Evolutionary conservation across 1,284 basidiomycete genomes (phyloP).

Genomic region (Anthracocystis setariae): DNA sequence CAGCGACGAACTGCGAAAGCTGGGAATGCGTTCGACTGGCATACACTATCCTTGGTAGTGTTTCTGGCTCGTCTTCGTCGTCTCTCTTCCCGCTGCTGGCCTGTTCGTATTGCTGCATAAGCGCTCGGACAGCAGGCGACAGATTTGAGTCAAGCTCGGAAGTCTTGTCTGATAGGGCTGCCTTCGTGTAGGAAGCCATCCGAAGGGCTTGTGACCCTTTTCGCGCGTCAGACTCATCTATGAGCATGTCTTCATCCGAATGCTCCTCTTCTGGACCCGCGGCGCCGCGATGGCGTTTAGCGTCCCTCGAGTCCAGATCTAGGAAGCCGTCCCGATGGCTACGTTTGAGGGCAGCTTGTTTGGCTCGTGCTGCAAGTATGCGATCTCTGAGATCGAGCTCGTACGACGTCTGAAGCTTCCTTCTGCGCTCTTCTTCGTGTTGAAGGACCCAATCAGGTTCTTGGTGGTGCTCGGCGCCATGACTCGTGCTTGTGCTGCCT

Average conservation of each 20-base stretch:
- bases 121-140: slow-evolving; percentile 79
- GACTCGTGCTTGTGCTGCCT: slow-evolving; percentile 19
- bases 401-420: slow-evolving; percentile 55
- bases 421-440: slow-evolving; percentile 65
- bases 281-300: slow-evolving; percentile 19
- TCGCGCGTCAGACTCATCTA: slow-evolving; percentile 32
- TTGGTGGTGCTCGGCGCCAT: slow-evolving; percentile 5
- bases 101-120: slow-evolving; percentile 74
- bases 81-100: slow-evolving; percentile 41
- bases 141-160: slow-evolving; percentile 67
- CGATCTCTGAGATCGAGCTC: slow-evolving; percentile 66
- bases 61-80: slow-evolving; percentile 63
- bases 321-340: slow-evolving; percentile 10
- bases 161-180: slow-evolving; percentile 13
- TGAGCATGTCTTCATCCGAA: slow-evolving; percentile 51
- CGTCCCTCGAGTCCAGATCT: slow-evolving; percentile 12
- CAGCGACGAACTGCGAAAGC: slow-evolving; percentile 86
- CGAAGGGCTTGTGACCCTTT: slow-evolving; percentile 11
- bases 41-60: slow-evolving; percentile 76
- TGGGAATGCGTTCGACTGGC: slow-evolving; percentile 96
- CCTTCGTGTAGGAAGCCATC: slow-evolving; percentile 32
- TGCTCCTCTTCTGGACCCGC: slow-evolving; percentile 17
- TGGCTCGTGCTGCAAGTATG: slow-evolving; percentile 50
- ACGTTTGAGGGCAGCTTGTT: slow-evolving; percentile 44
- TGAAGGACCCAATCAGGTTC: slow-evolving; percentile 69